Evolutionary conservation across 176 grass and related monocot genomes (phyloP).

Genomic region (sorghum (Sorghum bicolor)): Sorghum_bicolor_NCBIv3 NC_012873.2:64485001-64485500

Average conservation of each 20-base stretch:
- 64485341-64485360: background rate
- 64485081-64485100: constrained; percentile 30
- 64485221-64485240: background rate
- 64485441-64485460: background rate
- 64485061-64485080: constrained; percentile 75
- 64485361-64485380: background rate
- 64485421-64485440: background rate
- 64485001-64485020: constrained; percentile 43
- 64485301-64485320: background rate
- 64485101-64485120: constrained; percentile 1
- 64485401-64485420: background rate
- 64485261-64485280: background rate
- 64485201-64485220: background rate
- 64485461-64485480: constrained; percentile 11
- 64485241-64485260: background rate
- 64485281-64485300: background rate
- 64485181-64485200: background rate
- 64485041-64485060: constrained; percentile 66
- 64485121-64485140: background rate
- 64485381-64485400: background rate
- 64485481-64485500: background rate
- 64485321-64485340: background rate
- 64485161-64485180: background rate
- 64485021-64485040: constrained; percentile 67
- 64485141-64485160: background rate